phyloP scores from a whole-genome alignment of 108 stramenopile genomes.

The Chaetoceros muelleri region DNA sequence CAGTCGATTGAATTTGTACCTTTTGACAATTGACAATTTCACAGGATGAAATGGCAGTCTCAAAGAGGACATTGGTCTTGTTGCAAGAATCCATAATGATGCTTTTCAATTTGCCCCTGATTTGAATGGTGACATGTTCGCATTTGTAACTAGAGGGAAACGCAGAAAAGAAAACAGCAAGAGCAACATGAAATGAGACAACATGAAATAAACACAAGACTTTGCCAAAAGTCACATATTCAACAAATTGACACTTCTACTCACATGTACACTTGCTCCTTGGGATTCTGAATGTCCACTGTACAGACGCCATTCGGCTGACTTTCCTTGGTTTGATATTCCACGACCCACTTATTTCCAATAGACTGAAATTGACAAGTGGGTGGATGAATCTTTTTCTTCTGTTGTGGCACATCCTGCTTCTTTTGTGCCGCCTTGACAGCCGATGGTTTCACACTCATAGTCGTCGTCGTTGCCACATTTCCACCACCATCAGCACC shows the following conservation, averaged over 20 bases:
- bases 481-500: slow-evolving; percentile 22
- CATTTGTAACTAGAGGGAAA: slow-evolving; percentile 52
- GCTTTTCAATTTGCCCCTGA: slow-evolving; percentile 91
- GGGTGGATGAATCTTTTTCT: slow-evolving; percentile 41
- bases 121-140: slow-evolving; percentile 77
- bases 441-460: slow-evolving; percentile 2
- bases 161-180: too few species aligned
- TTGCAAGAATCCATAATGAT: slow-evolving; percentile 82
- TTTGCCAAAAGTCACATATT: neutral
- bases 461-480: neutral
- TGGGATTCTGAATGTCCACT: slow-evolving; percentile 76
- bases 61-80: slow-evolving; percentile 77
- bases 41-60: slow-evolving; percentile 75
- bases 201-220: too few species aligned
- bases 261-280: slow-evolving; percentile 71
- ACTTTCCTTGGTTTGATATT: slow-evolving; percentile 79
- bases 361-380: slow-evolving; percentile 80
- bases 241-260: neutral
- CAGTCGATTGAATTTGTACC: slow-evolving; percentile 73
- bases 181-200: neutral
- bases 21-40: slow-evolving; percentile 93
- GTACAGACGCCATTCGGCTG: slow-evolving; percentile 51
- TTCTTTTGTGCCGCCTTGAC: slow-evolving; percentile 5
- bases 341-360: slow-evolving; percentile 90
- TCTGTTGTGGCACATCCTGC: neutral